These are phyloP conservation scores for Populus hybrid DNA, from an alignment of 441 rosid genomes.

Conservation along the genomic window DNA sequence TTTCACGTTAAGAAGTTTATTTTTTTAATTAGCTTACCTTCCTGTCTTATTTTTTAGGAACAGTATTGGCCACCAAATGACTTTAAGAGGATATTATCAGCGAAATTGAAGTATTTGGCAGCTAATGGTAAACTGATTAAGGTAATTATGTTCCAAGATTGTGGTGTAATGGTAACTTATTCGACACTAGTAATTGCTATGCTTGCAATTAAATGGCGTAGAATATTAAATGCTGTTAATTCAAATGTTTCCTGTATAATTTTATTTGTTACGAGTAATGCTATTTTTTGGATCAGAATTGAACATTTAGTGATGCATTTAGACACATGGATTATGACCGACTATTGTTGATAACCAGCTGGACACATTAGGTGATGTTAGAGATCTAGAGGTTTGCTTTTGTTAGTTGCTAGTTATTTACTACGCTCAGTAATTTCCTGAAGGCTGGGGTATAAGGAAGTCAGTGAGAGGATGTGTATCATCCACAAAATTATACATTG, in stretches of 20 bases:
- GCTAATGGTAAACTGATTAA: conserved; percentile 61
- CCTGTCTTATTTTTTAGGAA: conserved; percentile 45
- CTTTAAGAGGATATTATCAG: conserved; percentile 73
- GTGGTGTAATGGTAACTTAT: conserved; percentile 7
- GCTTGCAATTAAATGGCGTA: not conserved
- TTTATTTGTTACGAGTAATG: not conserved
- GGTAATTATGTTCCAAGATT: conserved; percentile 37
- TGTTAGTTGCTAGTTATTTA: not conserved
- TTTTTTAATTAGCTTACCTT: conserved; percentile 1
- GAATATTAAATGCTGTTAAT: not conserved
- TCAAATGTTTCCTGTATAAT: not conserved
- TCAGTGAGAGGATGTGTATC: not conserved
- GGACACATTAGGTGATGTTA: not conserved
- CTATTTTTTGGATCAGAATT: not conserved
- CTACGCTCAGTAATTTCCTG: not conserved
- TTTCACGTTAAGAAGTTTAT: not conserved
- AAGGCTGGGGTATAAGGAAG: not conserved
- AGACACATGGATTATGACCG: not conserved
- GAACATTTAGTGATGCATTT: conserved; percentile 1
- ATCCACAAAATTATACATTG: not conserved
- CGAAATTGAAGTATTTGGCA: conserved; percentile 71
- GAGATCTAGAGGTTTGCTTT: not conserved
- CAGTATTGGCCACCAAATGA: conserved; percentile 84
- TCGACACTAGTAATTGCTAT: not conserved
- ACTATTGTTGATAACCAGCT: not conserved